Base-by-base conservation (phyloP, 306 rosid species). In the Vigna reflexopilosa region DNA sequence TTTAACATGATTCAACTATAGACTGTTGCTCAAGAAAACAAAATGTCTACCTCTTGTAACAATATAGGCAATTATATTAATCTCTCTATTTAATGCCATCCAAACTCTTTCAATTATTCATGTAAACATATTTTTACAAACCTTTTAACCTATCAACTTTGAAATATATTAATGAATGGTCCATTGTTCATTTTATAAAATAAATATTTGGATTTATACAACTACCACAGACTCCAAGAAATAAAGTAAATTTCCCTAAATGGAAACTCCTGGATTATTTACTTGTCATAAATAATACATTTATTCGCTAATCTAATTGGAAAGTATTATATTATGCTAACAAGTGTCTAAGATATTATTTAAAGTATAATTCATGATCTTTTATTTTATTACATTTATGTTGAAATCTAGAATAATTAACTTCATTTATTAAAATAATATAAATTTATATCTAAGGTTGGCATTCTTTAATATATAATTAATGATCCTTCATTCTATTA, bases 1-100 rank as follows among this genome's bases (percentile, higher is more conserved):
- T 30, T 14, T 62, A 62, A 62, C 68, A 62, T 32, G 17, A 62
- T 62, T 59, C 66, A 59, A 59, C 5, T 14, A 30, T 14, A 59
- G 20, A 0, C 38, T 57, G 9, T 56, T 56, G 2, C 0, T 28
- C 0, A 3, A 59, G 5, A 13, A 24, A 59, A 59, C 17, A 59
- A 59, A 59, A 28, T 28, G 6, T 9, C 5, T 54, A 4, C 6
- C 16, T 63, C 6, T 52, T 17, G 1, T 44, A 16, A 8, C 59
- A 49, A 40, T 16, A 22, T 52, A 55, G 47, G 1, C 69, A 67
- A 42, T 54, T 48, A 34, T 59, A 70, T 48, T 45, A 49, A 48
- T 12, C 2, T 28, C 30, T 3, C 5, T 30, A 4, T 30, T 30
- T 30, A 30, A 30, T 28, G n/a, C 49, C 16, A 2, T 26, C 50